Conservation (phyloP, 805 yeast species). For the Dipodascopsis uninucleata region DNA sequence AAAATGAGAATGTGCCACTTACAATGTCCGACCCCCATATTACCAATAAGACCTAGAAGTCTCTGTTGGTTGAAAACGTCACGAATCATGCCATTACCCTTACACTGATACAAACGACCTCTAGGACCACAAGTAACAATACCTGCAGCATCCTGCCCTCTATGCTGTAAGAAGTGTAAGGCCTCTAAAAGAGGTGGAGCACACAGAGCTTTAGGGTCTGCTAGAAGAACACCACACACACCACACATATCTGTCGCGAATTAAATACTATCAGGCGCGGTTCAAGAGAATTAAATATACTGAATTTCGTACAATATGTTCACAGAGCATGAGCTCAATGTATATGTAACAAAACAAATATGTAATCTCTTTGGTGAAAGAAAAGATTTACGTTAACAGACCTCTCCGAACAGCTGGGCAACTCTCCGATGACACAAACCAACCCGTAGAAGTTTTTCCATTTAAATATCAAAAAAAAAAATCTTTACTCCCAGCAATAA, state of each 20-base stretch:
- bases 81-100: constrained; percentile 98
- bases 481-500: too few relatives aligned
- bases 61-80: constrained; percentile 89
- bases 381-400: constrained; percentile 1
- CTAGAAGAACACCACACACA: constrained; percentile 78
- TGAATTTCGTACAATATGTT: neutral
- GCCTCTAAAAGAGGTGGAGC: constrained; percentile 93
- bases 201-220: constrained; percentile 67
- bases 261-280: too few relatives aligned
- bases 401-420: too few relatives aligned
- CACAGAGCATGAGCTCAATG: neutral
- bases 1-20: constrained; percentile 5
- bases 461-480: too few relatives aligned
- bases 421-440: too few relatives aligned
- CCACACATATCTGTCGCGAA: constrained; percentile 99
- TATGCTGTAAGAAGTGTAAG: constrained; percentile 85
- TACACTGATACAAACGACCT: constrained; percentile 93
- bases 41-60: constrained; percentile 76
- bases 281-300: too few relatives aligned
- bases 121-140: constrained; percentile 91
- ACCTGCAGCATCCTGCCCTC: constrained; percentile 99
- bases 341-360: neutral
- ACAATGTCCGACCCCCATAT: constrained; percentile 87
- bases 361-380: neutral
- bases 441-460: too few relatives aligned